Evolutionary conservation across 139 green algal genomes (phyloP).

Genomic region (Chlamydomonas sp.): DNA sequence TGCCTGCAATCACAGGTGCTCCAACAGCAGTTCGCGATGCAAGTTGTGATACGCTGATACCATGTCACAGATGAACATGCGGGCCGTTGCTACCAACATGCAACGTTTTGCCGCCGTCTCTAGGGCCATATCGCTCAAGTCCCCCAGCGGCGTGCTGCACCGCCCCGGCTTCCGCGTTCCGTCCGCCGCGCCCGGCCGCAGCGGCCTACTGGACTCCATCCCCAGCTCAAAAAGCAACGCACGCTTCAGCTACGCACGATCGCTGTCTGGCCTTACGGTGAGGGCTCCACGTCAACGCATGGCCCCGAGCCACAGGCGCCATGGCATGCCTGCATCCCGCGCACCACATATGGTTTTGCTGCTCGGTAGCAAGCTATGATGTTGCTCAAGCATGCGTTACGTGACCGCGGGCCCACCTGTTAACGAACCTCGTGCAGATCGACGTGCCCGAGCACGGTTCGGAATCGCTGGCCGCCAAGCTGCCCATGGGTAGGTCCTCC

Average conservation of each 20-base stretch:
- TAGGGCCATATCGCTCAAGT: constrained; percentile 16
- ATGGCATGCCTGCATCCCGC: too few species aligned
- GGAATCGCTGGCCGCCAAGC: neutral
- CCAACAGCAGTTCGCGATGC: too few species aligned
- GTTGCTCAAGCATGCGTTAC: neutral
- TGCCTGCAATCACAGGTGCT: too few species aligned
- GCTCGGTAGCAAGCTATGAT: too few species aligned
- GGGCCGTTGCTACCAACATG: too few species aligned
- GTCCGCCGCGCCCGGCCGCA: neutral
- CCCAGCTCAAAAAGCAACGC: constrained; percentile 1
- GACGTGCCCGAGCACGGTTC: neutral
- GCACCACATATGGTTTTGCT: too few species aligned
- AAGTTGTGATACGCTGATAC: too few species aligned
- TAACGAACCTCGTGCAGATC: neutral
- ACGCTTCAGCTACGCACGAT: neutral
- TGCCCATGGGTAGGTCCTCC: neutral
- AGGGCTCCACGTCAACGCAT: neutral
- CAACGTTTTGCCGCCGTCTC: neutral
- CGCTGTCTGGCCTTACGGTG: neutral
- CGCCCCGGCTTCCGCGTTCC: constrained; percentile 34
- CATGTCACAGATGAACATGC: too few species aligned
- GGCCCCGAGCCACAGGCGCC: neutral
- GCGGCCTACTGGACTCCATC: constrained; percentile 20
- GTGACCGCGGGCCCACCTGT: neutral
- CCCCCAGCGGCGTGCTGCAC: constrained; percentile 27